These are phyloP conservation scores for Neurospora sublineolata DNA, from an alignment of 495 filamentous ascomycete genomes.

Conservation along the genomic window DNA sequence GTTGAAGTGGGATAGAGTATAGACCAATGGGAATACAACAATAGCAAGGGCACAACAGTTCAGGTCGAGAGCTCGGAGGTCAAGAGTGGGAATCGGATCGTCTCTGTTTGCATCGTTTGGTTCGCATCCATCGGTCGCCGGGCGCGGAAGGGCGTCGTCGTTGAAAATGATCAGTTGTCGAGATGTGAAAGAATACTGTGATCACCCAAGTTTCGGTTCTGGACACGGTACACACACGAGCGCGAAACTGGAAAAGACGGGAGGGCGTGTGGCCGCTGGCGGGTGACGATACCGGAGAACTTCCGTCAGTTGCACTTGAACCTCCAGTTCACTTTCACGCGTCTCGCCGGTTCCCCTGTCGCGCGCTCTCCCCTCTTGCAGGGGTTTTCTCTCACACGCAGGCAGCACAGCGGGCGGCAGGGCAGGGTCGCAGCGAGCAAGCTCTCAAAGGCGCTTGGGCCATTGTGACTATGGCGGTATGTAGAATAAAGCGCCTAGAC, in stretches of 20 bases:
- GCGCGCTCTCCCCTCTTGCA: background rate
- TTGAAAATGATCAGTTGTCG: background rate
- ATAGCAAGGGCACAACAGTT: background rate
- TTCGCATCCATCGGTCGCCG: background rate
- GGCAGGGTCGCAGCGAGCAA: background rate
- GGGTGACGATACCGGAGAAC: background rate
- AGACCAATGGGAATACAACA: background rate
- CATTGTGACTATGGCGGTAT: background rate
- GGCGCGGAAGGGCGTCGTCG: background rate
- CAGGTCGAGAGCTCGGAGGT: background rate
- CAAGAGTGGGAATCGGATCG: background rate
- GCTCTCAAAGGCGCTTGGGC: background rate
- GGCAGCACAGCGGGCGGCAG: background rate
- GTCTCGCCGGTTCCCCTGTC: background rate
- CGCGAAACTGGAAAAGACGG: background rate
- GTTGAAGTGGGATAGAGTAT: background rate
- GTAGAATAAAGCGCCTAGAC: background rate
- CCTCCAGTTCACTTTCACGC: background rate
- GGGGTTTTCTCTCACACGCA: background rate
- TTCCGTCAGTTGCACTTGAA: background rate
- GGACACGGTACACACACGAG: background rate
- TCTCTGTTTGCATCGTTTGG: background rate
- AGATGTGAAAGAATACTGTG: background rate
- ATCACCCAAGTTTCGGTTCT: background rate
- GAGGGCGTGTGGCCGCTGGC: background rate